Conservation (phyloP, 2,329 filamentous ascomycete genomes). For the Penicillium hesseltinei region DNA sequence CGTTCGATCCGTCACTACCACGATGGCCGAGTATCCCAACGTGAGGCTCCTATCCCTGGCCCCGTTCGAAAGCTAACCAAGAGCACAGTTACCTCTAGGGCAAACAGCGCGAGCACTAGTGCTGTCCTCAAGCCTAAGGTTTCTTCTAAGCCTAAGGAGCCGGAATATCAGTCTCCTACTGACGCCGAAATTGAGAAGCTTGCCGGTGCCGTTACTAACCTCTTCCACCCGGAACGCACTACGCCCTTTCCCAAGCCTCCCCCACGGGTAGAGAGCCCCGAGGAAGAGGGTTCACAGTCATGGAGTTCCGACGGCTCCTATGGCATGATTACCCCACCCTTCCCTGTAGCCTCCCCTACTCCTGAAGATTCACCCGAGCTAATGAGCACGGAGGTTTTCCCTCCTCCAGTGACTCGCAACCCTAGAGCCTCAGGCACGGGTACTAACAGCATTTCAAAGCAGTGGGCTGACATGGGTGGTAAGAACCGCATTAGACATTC, state of each 20-base stretch:
- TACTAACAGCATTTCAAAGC: neutral
- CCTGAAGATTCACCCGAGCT: neutral
- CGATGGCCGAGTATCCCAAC: neutral
- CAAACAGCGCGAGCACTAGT: neutral
- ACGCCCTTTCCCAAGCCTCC: too few relatives aligned
- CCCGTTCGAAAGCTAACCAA: neutral
- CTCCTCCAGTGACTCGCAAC: neutral
- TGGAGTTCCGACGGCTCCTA: neutral
- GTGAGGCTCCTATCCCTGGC: neutral
- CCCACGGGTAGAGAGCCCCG: too few relatives aligned
- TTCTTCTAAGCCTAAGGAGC: neutral
- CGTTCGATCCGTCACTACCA: neutral
- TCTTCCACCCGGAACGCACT: neutral
- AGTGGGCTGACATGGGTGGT: neutral
- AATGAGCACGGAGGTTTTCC: neutral
- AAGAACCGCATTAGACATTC: neutral
- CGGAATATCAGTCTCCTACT: neutral
- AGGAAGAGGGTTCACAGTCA: too few relatives aligned
- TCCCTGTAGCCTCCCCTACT: neutral
- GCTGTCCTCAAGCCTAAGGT: too few relatives aligned
- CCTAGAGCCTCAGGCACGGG: too few relatives aligned
- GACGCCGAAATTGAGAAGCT: neutral
- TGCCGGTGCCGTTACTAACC: neutral
- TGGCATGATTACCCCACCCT: neutral
- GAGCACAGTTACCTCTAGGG: neutral